phyloP scores from a whole-genome alignment of 148 eudicot species.

The Dysphania ambrosioides region DNA sequence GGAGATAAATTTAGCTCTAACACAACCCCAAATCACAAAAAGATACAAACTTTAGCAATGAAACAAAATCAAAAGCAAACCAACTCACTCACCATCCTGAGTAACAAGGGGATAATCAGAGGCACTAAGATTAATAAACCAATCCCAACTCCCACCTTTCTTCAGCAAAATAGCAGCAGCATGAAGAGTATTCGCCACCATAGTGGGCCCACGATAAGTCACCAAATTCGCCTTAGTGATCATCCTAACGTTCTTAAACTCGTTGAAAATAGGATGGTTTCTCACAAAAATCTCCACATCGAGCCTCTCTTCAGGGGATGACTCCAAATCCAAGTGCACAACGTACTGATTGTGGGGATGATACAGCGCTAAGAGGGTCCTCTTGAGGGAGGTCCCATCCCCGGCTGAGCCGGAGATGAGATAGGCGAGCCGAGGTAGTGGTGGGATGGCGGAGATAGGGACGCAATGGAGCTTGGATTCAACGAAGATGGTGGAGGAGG shows the following conservation, averaged over 20 bases:
- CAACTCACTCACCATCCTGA: constrained; percentile 61
- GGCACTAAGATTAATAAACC: constrained; percentile 96
- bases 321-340: constrained; percentile 74
- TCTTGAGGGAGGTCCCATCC: constrained; percentile 48
- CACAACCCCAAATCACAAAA: neutral
- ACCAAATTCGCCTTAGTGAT: constrained; percentile 83
- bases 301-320: constrained; percentile 50
- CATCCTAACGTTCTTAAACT: constrained; percentile 66
- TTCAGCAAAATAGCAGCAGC: constrained; percentile 78
- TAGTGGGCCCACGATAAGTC: constrained; percentile 82
- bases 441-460: constrained; percentile 37
- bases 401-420: constrained; percentile 76
- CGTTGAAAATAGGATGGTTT: constrained; percentile 31
- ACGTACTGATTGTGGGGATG: constrained; percentile 75
- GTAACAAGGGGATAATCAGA: constrained; percentile 91
- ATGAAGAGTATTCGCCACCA: constrained; percentile 91
- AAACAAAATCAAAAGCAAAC: neutral
- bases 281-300: constrained; percentile 41
- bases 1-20: neutral
- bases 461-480: constrained; percentile 68
- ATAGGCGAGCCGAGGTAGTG: constrained; percentile 80
- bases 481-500: constrained; percentile 49
- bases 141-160: constrained; percentile 82
- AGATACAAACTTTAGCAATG: neutral
- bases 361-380: constrained; percentile 69